These are phyloP conservation scores for Stagonosporopsis rhizophila DNA, from an alignment of 2,329 filamentous ascomycete species.

Conservation along the genomic window DNA sequence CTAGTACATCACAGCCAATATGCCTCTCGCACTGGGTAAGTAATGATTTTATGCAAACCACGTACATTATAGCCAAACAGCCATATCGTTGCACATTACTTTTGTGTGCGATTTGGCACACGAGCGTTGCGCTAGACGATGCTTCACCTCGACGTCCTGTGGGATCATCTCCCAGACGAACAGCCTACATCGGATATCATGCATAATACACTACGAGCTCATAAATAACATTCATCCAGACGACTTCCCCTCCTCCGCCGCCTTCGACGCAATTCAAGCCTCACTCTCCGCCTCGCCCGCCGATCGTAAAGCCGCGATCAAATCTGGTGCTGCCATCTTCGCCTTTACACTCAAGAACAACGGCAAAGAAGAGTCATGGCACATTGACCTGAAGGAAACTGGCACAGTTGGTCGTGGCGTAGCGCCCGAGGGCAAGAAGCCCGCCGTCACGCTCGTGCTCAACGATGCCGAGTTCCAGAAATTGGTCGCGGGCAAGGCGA, in stretches of 20 bases:
- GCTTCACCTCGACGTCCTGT: background rate
- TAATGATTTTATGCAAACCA: background rate
- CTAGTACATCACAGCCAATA: conserved; percentile 25
- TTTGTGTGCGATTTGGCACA: background rate
- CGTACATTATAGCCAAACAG: background rate
- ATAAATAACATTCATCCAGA: conserved; percentile 25
- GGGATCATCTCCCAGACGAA: background rate
- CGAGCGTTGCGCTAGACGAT: background rate
- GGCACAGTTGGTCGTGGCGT: conserved; percentile 81
- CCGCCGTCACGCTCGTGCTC: conserved; percentile 84
- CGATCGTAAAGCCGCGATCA: conserved; percentile 86
- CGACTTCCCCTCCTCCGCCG: conserved; percentile 85
- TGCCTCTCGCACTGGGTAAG: conserved; percentile 45
- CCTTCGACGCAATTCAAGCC: conserved; percentile 86
- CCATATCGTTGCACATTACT: background rate
- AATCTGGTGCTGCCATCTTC: conserved; percentile 86
- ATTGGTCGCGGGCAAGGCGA: conserved; percentile 85
- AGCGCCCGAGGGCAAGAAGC: conserved; percentile 73
- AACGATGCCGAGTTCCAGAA: conserved; percentile 86
- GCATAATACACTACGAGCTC: background rate
- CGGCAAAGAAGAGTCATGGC: conserved; percentile 84
- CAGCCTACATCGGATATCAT: background rate
- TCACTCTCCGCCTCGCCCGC: conserved; percentile 72
- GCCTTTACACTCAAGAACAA: conserved; percentile 92
- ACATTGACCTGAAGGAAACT: conserved; percentile 92